Evolutionary conservation across 192 early-diverging fungal species (phyloP).

Genomic region (Phlyctochytrium bullatum): DNA sequence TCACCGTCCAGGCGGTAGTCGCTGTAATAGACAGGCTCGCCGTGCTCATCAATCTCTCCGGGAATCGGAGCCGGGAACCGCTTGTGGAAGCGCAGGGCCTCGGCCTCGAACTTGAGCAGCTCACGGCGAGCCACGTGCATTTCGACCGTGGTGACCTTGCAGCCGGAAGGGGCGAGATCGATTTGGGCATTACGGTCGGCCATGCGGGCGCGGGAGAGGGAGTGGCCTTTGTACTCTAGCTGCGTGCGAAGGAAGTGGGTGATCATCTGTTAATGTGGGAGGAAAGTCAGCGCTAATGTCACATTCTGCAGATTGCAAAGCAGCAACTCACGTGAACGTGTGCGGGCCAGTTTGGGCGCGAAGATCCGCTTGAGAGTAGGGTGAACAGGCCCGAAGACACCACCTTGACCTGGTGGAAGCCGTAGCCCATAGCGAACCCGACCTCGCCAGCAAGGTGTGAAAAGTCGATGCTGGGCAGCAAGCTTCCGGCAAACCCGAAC

Average conservation of each 20-base stretch:
- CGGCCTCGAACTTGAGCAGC: conserved; percentile 25
- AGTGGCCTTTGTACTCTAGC: conserved; percentile 15
- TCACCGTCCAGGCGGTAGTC: conserved; percentile 38
- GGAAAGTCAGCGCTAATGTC: background rate
- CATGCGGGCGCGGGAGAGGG: conserved; percentile 18
- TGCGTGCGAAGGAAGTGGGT: conserved; percentile 28
- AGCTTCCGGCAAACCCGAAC: background rate
- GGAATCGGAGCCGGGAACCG: conserved; percentile 24
- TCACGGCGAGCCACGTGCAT: conserved; percentile 14
- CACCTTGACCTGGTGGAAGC: conserved; percentile 13
- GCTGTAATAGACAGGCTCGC: conserved; percentile 11
- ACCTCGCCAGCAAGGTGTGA: background rate
- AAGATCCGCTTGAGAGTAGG: background rate
- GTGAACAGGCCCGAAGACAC: conserved; percentile 8
- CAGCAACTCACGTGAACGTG: background rate
- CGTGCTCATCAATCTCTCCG: conserved; percentile 12
- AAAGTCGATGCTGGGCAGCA: background rate
- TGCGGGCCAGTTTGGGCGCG: conserved; percentile 15
- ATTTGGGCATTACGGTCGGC: background rate
- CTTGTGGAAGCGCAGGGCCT: conserved; percentile 11
- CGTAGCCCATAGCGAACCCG: conserved; percentile 1
- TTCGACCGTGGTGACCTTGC: conserved; percentile 2
- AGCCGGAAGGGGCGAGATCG: conserved; percentile 5
- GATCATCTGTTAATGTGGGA: conserved; percentile 10
- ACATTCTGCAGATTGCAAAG: conserved; percentile 4